A percentile compares a stretch with the other conserved stretches of the same genome.
phyloP scores from a whole-genome alignment of 768 basidiomycete species.

The Leccinum longicurvipes region DNA sequence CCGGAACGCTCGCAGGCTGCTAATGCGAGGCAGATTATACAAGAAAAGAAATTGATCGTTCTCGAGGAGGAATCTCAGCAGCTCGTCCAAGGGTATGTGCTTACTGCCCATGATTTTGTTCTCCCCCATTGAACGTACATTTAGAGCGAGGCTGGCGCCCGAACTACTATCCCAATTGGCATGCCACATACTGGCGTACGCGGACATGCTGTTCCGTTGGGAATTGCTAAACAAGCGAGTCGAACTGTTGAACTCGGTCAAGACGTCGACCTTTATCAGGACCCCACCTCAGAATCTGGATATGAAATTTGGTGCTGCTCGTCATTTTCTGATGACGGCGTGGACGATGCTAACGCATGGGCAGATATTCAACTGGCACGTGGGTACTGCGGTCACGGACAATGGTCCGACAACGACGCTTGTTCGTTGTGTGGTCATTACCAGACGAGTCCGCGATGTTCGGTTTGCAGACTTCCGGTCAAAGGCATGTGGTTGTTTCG shows the following conservation, averaged over 20 bases:
- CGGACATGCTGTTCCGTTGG: constrained; percentile 76
- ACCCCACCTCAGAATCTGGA: constrained; percentile 29
- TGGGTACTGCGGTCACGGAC: constrained; percentile 36
- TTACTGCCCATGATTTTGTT: neutral
- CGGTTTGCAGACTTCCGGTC: constrained; percentile 73
- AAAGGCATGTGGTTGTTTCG: constrained; percentile 46
- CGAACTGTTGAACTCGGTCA: constrained; percentile 69
- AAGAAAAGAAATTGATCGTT: constrained; percentile 40
- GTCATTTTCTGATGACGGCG: neutral
- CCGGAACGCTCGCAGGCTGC: constrained; percentile 42
- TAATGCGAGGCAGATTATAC: constrained; percentile 26
- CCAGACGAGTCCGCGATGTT: constrained; percentile 52
- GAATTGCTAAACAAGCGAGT: constrained; percentile 63
- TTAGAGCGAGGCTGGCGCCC: constrained; percentile 14
- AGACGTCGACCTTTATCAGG: constrained; percentile 26
- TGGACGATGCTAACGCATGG: constrained; percentile 2
- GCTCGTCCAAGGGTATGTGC: constrained; percentile 11
- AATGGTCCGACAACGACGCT: constrained; percentile 32
- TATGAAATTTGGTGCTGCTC: constrained; percentile 34
- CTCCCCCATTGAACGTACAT: neutral
- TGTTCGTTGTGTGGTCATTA: constrained; percentile 45
- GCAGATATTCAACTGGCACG: constrained; percentile 51
- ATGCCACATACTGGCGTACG: constrained; percentile 65
- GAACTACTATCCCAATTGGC: constrained; percentile 40
- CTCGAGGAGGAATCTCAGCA: constrained; percentile 26